Conservation (phyloP, 768 basidiomycete species). For the Rhodotorula sphaerocarpa region DNA sequence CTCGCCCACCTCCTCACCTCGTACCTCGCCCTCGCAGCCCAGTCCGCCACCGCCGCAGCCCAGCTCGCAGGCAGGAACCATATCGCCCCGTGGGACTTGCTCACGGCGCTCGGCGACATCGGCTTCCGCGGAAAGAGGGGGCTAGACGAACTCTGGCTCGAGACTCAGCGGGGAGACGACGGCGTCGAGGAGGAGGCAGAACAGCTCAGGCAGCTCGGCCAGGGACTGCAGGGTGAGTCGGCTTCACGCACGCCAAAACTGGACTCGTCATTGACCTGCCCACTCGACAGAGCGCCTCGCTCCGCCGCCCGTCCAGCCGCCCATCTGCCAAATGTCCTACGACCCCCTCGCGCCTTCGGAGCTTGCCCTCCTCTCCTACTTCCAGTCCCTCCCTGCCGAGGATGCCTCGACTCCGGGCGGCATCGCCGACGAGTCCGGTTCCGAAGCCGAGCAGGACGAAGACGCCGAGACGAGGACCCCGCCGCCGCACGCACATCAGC, state of each 20-base stretch:
- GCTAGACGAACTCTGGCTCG: constrained; percentile 10
- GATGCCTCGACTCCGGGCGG: not conserved
- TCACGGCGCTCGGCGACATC: constrained; percentile 6
- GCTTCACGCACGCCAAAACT: no score
- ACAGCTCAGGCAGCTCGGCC: constrained; percentile 10
- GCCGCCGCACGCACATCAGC: no score
- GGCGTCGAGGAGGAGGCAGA: constrained; percentile 22
- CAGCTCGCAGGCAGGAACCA: constrained; percentile 15
- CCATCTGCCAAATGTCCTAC: constrained; percentile 13
- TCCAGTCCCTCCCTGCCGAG: constrained; percentile 1
- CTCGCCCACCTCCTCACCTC: constrained; percentile 28
- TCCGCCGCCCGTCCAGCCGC: not conserved
- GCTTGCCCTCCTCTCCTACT: constrained; percentile 14
- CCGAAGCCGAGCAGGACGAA: constrained; percentile 2
- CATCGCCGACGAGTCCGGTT: not conserved
- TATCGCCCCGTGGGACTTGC: constrained; percentile 25
- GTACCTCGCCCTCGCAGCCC: constrained; percentile 23
- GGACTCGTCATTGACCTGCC: no score
- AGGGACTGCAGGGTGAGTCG: constrained; percentile 17
- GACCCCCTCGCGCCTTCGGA: constrained; percentile 5
- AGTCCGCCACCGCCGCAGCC: not conserved
- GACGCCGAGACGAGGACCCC: not conserved
- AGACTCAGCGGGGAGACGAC: constrained; percentile 3
- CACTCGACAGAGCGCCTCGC: constrained; percentile 9
- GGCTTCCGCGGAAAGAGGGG: not conserved